Conservation (phyloP, 2,329 filamentous ascomycete species). For the Anisogramma anomala region DNA sequence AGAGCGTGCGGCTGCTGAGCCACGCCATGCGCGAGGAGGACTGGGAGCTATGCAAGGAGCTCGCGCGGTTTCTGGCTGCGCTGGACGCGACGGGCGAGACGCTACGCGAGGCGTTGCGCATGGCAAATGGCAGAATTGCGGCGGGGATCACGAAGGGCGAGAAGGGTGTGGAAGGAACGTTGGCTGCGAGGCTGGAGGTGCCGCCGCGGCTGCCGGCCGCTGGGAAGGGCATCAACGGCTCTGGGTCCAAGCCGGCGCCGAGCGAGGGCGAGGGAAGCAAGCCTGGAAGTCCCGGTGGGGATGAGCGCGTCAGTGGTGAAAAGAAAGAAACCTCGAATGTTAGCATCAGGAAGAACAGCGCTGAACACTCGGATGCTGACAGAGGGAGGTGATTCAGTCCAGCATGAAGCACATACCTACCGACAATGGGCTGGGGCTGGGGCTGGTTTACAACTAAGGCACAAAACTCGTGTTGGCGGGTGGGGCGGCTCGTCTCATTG, state of each 20-base stretch:
- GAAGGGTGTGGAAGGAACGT: constrained; percentile 22
- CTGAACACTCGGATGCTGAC: not conserved
- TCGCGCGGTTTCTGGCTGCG: constrained; percentile 88
- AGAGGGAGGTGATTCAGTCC: constrained; percentile 2
- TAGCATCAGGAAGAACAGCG: constrained; percentile 5
- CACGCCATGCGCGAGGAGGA: constrained; percentile 75
- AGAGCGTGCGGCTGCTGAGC: constrained; percentile 69
- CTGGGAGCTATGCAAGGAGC: constrained; percentile 91
- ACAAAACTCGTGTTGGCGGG: no score
- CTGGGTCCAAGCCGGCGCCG: not conserved
- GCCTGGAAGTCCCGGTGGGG: constrained; percentile 4
- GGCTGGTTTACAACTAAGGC: no score
- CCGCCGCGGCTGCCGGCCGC: constrained; percentile 14
- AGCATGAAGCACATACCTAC: not conserved
- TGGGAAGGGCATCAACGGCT: constrained; percentile 11
- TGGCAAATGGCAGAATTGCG: constrained; percentile 36
- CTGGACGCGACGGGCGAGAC: constrained; percentile 80
- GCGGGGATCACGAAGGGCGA: constrained; percentile 24
- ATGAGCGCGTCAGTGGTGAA: not conserved
- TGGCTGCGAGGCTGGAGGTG: constrained; percentile 20
- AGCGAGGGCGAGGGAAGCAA: constrained; percentile 7
- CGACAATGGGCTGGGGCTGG: no score
- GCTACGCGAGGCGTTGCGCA: constrained; percentile 58
- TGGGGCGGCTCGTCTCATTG: no score
- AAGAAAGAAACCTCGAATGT: constrained; percentile 2